These are phyloP conservation scores for Pestalotiopsis sp. DNA, from an alignment of 2,329 filamentous ascomycete species.

Conservation along the genomic window DNA sequence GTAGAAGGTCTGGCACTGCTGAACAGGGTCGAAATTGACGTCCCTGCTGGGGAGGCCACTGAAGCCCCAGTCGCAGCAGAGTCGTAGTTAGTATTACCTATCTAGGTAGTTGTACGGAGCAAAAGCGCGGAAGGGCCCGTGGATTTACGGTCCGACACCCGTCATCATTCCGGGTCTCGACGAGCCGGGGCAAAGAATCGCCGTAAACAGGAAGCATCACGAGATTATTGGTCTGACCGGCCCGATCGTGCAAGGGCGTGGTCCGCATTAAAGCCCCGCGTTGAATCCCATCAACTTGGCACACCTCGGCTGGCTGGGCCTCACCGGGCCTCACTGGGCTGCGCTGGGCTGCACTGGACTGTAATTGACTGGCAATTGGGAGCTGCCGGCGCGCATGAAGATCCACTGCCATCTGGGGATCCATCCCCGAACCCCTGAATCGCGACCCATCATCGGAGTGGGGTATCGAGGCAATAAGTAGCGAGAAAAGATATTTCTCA, in stretches of 20 bases:
- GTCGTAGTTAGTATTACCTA: background rate
- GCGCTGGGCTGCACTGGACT: background rate
- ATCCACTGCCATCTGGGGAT: background rate
- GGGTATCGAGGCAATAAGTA: background rate
- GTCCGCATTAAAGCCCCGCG: background rate
- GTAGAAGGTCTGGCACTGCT: constrained; percentile 70
- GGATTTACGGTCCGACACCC: background rate
- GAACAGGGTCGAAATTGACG: constrained; percentile 52
- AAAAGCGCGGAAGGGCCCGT: background rate
- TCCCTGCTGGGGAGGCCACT: background rate
- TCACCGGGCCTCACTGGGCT: too few species aligned
- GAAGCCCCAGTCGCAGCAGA: background rate
- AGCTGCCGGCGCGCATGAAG: background rate
- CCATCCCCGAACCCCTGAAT: background rate
- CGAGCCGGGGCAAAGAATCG: background rate
- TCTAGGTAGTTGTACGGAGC: background rate
- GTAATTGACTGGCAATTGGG: background rate
- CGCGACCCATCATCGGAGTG: background rate
- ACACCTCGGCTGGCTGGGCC: background rate
- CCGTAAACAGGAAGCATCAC: background rate
- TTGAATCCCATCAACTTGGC: background rate
- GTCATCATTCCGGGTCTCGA: background rate
- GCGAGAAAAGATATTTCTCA: background rate
- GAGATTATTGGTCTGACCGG: background rate
- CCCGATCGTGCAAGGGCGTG: background rate